Evolutionary conservation across 1,284 basidiomycete species (phyloP), one percentile per base, ranked within the genome.

Genomic region (Pisolithus thermaeus): DNA sequence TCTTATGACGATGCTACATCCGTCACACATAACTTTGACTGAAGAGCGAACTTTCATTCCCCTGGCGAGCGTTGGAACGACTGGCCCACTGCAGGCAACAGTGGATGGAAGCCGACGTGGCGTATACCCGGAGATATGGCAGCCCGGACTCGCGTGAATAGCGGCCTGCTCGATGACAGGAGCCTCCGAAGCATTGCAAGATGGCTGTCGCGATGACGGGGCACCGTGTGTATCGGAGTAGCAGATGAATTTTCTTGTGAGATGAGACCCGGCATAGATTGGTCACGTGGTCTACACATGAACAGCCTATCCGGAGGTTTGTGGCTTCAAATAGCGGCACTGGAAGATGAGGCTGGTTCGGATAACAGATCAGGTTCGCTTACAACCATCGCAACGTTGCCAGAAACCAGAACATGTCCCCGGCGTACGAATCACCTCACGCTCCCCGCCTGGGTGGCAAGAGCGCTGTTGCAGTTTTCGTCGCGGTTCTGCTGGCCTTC

Each of bases 31-130:
- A 53, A 82, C 76, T 74, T 97, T 97, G 60, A 98, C 91, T 7
- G 92, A 92, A 30, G 90, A 89, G 55, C 95, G 84, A 51, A 99
- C 95, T 78, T 98, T 99, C 91, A 97, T 97, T 39, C 93, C 93
- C 58, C 95, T 74, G 27, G 76, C 67, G 20, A 81, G 63, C 8
- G 69, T 56, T 18, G 70, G 70, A 50, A 58, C 61, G 30, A 65
- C 57, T 32, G 59, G 49, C 22, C 59, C 44, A 46, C 51, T 40
- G 36, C 61, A 23, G 12, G 55, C 14, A 54, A 54, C 16, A 28
- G 58, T 62, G 35, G 58, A 58, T 56, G 57, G 70, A 70, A 59
- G 67, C 42, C 56, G 28, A 57, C 63, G 25, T 52, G 60, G 49
- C 70, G 67, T 16, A 62, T 27, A 52, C 69, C 70, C 14, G 70